These are phyloP conservation scores for Fraxinus sp. DNA, from an alignment of 305 asterid species.

Conservation along the genomic window DNA sequence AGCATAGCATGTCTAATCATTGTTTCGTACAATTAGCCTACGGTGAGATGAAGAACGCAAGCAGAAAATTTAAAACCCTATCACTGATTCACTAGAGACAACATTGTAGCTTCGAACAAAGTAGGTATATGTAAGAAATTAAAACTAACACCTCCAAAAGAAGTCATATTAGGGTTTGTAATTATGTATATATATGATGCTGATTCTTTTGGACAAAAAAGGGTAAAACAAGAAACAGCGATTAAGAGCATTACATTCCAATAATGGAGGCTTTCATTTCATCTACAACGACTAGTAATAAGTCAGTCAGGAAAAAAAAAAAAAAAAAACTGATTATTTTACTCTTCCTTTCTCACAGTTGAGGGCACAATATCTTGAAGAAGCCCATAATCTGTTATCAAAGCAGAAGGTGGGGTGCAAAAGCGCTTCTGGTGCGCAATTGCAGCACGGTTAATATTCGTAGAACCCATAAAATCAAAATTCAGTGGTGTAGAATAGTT, in stretches of 20 bases:
- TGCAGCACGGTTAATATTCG: not conserved
- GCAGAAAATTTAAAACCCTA: not conserved
- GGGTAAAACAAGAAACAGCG: not conserved
- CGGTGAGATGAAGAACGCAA: not conserved
- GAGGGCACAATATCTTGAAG: conserved; percentile 64
- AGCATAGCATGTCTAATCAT: not conserved
- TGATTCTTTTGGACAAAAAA: not conserved
- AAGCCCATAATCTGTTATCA: conserved; percentile 43
- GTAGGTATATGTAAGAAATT: not conserved
- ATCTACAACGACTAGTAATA: conserved; percentile 22
- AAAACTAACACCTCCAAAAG: not conserved
- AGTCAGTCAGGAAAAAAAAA: conserved; percentile 14
- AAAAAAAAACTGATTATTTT: not conserved
- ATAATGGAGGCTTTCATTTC: not conserved
- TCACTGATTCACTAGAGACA: not conserved
- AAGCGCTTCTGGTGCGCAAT: conserved; percentile 20
- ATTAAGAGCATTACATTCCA: not conserved
- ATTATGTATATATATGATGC: not conserved
- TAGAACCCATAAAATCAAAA: conserved; percentile 9
- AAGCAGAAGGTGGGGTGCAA: conserved; percentile 18
- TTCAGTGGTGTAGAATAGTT: conserved; percentile 20
- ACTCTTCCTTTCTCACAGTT: conserved; percentile 30
- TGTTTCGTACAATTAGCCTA: not conserved
- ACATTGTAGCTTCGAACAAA: not conserved
- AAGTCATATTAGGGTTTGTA: conserved; percentile 29